Conservation (phyloP, 1,284 basidiomycete genomes). For the Cutaneotrichosporon sp. region DNA sequence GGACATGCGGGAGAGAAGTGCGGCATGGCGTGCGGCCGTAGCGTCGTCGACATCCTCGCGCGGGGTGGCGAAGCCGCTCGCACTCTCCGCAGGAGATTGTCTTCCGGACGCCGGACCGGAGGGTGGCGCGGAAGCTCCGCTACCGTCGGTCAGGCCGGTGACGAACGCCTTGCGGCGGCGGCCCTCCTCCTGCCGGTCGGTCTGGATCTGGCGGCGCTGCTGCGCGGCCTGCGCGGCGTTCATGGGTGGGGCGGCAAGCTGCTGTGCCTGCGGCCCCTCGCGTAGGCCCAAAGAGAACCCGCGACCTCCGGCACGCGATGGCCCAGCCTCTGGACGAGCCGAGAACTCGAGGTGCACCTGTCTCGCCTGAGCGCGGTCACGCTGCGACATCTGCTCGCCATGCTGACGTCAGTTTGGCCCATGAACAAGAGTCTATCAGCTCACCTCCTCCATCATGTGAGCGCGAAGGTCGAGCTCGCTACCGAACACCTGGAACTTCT, state of each 20-base stretch:
- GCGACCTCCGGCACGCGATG: conserved; percentile 27
- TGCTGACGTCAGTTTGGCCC: conserved; percentile 59
- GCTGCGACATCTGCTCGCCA: conserved; percentile 72
- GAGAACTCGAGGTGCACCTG: conserved; percentile 75
- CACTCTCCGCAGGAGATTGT: conserved; percentile 15
- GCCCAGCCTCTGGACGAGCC: conserved; percentile 19
- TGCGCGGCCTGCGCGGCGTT: conserved; percentile 46
- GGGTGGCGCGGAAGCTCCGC: background rate
- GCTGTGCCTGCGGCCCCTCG: conserved; percentile 35
- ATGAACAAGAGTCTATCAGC: conserved; percentile 15
- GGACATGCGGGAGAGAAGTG: conserved; percentile 69
- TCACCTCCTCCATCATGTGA: conserved; percentile 68
- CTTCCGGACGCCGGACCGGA: conserved; percentile 13
- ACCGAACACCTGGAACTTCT: conserved; percentile 94
- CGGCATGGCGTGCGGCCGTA: conserved; percentile 61
- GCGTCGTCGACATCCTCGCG: conserved; percentile 51
- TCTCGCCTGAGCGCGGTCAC: conserved; percentile 74
- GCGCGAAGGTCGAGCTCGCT: conserved; percentile 86
- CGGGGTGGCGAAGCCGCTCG: conserved; percentile 43
- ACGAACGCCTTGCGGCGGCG: conserved; percentile 61
- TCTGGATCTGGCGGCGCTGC: conserved; percentile 39
- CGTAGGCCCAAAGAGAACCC: conserved; percentile 37
- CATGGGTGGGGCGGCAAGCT: conserved; percentile 40
- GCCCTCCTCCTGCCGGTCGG: conserved; percentile 46
- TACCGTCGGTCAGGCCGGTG: conserved; percentile 58